Evolutionary conservation across 2,329 filamentous ascomycete genomes (phyloP).

Genomic region (Calonectria honghensis): DNA sequence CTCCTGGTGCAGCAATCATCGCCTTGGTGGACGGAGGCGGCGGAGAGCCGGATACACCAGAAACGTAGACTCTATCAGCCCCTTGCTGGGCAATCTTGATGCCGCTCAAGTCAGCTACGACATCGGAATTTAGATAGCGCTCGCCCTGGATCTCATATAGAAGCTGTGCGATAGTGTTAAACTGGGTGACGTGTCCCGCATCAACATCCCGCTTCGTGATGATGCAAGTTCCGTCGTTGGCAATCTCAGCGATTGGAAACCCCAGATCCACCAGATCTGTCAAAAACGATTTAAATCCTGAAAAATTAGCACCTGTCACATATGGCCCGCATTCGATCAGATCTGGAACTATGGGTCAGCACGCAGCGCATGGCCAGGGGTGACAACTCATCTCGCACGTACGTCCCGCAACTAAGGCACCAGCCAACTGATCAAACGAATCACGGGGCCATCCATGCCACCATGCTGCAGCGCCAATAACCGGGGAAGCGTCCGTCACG

Average conservation of each 20-base stretch:
- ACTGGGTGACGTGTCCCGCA: constrained; percentile 62
- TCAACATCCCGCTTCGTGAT: constrained; percentile 60
- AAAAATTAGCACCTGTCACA: constrained; percentile 20
- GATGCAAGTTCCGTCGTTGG: constrained; percentile 56
- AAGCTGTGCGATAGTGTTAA: constrained; percentile 62
- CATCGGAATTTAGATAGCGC: constrained; percentile 66
- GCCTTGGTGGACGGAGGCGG: constrained; percentile 60
- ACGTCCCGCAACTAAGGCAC: constrained; percentile 68
- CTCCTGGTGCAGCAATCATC: constrained; percentile 65
- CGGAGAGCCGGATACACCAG: constrained; percentile 53
- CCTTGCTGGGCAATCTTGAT: constrained; percentile 67
- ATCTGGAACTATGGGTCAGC: constrained; percentile 50
- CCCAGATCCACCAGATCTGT: constrained; percentile 4
- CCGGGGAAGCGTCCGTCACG: constrained; percentile 69
- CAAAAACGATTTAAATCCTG: constrained; percentile 21
- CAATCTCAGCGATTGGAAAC: constrained; percentile 47
- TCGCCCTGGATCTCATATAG: constrained; percentile 68
- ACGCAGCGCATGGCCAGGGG: neutral
- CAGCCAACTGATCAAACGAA: constrained; percentile 70
- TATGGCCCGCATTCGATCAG: constrained; percentile 23
- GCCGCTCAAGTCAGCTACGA: constrained; percentile 62
- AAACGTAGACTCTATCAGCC: constrained; percentile 58
- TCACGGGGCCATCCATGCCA: constrained; percentile 68
- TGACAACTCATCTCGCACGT: constrained; percentile 12
- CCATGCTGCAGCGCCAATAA: constrained; percentile 74